These are phyloP conservation scores for Lactuca saligna DNA, from an alignment of 129 eudicot species.

Conservation along the genomic window DNA sequence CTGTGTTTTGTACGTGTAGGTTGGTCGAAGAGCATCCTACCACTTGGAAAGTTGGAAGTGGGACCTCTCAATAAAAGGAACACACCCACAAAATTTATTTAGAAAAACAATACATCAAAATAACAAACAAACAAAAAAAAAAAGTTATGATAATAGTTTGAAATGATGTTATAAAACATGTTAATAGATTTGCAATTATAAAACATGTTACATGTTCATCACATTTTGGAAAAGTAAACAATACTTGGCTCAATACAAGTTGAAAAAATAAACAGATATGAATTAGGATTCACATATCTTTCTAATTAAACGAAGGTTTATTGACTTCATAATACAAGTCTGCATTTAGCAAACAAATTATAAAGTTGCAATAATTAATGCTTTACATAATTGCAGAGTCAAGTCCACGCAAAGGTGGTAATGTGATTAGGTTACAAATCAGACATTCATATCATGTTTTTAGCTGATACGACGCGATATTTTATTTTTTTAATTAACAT, in stretches of 20 bases:
- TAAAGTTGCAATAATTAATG: too few relatives aligned
- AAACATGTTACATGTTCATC: background rate
- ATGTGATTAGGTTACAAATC: too few relatives aligned
- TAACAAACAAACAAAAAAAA: background rate
- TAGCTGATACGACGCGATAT: too few relatives aligned
- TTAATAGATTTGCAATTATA: background rate
- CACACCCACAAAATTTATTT: background rate
- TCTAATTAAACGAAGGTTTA: background rate
- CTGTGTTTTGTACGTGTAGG: conserved; percentile 30
- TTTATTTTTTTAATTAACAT: too few relatives aligned
- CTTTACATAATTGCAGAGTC: too few relatives aligned
- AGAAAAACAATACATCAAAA: background rate
- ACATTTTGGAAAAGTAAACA: background rate
- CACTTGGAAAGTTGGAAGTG: conserved; percentile 26
- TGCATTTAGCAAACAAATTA: too few relatives aligned
- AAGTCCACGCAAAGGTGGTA: too few relatives aligned
- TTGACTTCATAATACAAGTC: background rate
- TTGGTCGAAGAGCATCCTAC: conserved; percentile 34
- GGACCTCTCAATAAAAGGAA: conserved; percentile 24
- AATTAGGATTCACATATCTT: too few relatives aligned
- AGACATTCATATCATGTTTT: too few relatives aligned
- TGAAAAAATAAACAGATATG: too few relatives aligned
- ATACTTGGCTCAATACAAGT: background rate
- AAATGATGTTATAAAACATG: background rate
- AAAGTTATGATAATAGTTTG: background rate